Conservation (phyloP, 2,329 filamentous ascomycete genomes). For the Monilinia vaccinii-corymbosi region DNA sequence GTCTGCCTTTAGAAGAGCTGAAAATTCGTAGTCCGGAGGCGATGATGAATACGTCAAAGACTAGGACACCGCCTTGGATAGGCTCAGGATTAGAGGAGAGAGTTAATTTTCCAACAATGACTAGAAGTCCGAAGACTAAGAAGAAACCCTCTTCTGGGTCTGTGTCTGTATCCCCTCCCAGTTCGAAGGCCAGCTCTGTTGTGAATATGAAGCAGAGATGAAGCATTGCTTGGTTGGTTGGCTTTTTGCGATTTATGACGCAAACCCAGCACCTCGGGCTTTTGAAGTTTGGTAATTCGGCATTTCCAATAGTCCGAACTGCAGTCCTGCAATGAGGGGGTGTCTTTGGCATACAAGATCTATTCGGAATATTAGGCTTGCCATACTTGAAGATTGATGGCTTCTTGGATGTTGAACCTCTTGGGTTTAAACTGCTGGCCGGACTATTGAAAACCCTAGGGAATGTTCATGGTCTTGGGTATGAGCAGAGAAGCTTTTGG, state of each 20-base stretch:
- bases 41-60: constrained; percentile 37
- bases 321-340: neutral
- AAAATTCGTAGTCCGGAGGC: constrained; percentile 28
- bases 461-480: neutral
- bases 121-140: constrained; percentile 12
- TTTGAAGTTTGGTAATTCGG: neutral
- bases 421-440: neutral
- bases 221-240: neutral
- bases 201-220: constrained; percentile 23
- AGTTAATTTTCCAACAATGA: constrained; percentile 19
- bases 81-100: constrained; percentile 7
- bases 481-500: neutral
- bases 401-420: neutral
- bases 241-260: constrained; percentile 10
- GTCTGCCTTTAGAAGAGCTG: constrained; percentile 14
- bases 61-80: constrained; percentile 37
- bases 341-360: neutral
- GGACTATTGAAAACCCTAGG: neutral
- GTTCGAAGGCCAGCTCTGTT: constrained; percentile 21
- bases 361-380: neutral
- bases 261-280: neutral
- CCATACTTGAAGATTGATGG: neutral
- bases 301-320: too few relatives aligned
- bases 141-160: constrained; percentile 16
- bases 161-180: constrained; percentile 17